Percentiles rank a stretch among this genome's conserved stretches.
These are phyloP conservation scores for Podospora pseudoanserina DNA, from an alignment of 495 filamentous ascomycete genomes.

Conservation along the genomic window DNA sequence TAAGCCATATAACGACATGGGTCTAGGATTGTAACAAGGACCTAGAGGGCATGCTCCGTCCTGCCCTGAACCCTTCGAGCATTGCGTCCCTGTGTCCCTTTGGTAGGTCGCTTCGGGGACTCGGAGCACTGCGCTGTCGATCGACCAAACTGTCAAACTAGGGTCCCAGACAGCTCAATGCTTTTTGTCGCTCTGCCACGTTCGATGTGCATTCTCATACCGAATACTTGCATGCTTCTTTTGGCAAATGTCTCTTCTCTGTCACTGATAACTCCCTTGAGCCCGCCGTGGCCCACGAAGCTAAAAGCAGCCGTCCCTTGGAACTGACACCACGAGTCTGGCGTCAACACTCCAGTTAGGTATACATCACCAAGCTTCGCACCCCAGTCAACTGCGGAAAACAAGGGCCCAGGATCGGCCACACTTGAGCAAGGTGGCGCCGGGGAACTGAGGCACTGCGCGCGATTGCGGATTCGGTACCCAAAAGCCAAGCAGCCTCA, in stretches of 20 bases:
- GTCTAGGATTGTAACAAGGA: not conserved
- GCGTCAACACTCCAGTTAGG: too few species aligned
- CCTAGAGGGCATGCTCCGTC: not conserved
- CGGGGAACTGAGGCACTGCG: conserved; percentile 1
- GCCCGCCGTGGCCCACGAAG: too few species aligned
- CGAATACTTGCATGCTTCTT: too few species aligned
- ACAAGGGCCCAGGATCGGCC: not conserved
- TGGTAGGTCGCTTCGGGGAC: not conserved
- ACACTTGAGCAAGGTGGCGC: not conserved
- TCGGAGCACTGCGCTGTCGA: not conserved
- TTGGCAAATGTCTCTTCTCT: not conserved
- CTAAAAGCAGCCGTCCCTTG: not conserved
- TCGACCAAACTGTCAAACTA: not conserved
- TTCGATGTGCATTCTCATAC: not conserved
- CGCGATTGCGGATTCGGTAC: not conserved
- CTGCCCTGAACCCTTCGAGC: not conserved
- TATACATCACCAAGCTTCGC: not conserved
- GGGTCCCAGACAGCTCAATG: not conserved
- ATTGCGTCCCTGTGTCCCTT: not conserved
- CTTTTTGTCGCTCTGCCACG: not conserved
- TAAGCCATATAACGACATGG: not conserved
- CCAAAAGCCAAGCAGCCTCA: not conserved
- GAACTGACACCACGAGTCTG: too few species aligned
- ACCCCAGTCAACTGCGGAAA: not conserved
- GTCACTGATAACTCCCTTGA: too few species aligned